These are phyloP conservation scores for Alopecurus myosuroides DNA, from an alignment of 176 grass and related monocot genomes.

Conservation along the genomic window DNA sequence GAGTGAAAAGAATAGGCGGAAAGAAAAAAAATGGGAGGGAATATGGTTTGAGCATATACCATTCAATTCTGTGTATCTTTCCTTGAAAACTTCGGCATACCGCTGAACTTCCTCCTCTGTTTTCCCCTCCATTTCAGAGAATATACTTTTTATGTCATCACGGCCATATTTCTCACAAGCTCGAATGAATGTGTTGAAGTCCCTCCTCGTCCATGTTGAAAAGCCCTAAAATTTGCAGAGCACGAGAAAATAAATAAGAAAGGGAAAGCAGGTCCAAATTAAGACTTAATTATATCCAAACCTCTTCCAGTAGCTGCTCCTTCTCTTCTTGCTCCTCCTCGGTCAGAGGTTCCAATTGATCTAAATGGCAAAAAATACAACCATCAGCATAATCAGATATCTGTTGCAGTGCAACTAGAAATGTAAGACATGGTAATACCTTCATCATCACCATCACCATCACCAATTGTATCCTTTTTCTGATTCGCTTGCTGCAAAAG, in stretches of 20 bases:
- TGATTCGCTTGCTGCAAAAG: conserved; percentile 76
- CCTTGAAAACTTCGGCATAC: conserved; percentile 61
- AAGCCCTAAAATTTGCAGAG: conserved; percentile 48
- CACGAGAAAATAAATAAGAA: conserved; percentile 3
- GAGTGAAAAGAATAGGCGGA: neutral
- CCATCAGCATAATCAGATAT: neutral
- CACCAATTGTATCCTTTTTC: conserved; percentile 73
- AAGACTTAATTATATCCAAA: conserved; percentile 4
- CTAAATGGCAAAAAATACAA: conserved; percentile 27
- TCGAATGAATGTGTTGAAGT: conserved; percentile 79
- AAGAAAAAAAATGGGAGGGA: neutral
- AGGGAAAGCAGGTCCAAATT: conserved; percentile 1
- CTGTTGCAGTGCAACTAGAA: conserved; percentile 5
- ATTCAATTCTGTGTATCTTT: conserved; percentile 77
- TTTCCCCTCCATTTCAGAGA: conserved; percentile 79
- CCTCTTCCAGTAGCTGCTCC: conserved; percentile 64
- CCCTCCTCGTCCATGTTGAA: conserved; percentile 75
- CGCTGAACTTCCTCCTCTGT: conserved; percentile 65
- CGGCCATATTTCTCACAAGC: conserved; percentile 85
- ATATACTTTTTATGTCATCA: conserved; percentile 65
- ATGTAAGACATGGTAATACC: conserved; percentile 24
- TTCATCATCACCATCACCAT: conserved; percentile 79
- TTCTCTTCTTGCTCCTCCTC: conserved; percentile 64
- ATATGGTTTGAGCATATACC: conserved; percentile 28
- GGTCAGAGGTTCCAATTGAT: conserved; percentile 49